Percentiles rank a stretch among this genome's conserved stretches.
These are phyloP conservation scores for Pontederia paniculata DNA, from an alignment of 176 grass and related monocot species.

Conservation along the genomic window DNA sequence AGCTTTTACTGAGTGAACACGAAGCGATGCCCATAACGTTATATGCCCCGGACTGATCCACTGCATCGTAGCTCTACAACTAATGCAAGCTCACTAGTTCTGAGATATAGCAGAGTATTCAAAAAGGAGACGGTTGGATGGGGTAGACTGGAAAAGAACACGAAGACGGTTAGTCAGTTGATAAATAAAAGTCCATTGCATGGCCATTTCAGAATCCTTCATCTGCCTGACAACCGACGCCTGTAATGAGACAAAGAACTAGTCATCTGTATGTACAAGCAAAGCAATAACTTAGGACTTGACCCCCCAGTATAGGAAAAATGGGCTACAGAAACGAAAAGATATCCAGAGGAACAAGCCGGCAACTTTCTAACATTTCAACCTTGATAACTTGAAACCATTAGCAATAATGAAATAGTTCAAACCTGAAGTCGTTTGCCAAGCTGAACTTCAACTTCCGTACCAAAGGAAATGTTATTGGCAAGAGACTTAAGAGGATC, in stretches of 20 bases:
- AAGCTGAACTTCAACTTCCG: slow-evolving; percentile 86
- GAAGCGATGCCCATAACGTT: not conserved
- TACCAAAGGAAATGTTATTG: slow-evolving; percentile 93
- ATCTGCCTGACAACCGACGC: slow-evolving; percentile 96
- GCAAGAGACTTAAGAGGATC: slow-evolving; percentile 96
- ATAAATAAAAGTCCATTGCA: slow-evolving; percentile 89
- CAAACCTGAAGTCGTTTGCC: slow-evolving; percentile 87
- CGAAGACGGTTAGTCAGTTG: slow-evolving; percentile 79
- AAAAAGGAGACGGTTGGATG: slow-evolving; percentile 94
- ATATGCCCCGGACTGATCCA: not conserved
- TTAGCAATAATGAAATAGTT: not conserved
- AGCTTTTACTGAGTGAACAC: no score
- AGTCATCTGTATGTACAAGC: not conserved
- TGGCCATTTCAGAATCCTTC: slow-evolving; percentile 99
- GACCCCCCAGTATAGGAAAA: not conserved
- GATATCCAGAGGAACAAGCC: not conserved
- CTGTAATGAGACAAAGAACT: slow-evolving; percentile 24
- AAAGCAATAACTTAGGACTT: not conserved
- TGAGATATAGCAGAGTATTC: slow-evolving; percentile 89
- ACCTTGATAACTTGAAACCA: no score
- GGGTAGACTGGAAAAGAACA: slow-evolving; percentile 85
- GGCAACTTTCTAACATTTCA: not conserved
- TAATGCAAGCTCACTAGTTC: slow-evolving; percentile 23
- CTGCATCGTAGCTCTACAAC: not conserved
- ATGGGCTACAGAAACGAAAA: not conserved